phyloP scores from a whole-genome alignment of 225 moss, liverwort and hornwort species.

The Bryum argenteum region DNA sequence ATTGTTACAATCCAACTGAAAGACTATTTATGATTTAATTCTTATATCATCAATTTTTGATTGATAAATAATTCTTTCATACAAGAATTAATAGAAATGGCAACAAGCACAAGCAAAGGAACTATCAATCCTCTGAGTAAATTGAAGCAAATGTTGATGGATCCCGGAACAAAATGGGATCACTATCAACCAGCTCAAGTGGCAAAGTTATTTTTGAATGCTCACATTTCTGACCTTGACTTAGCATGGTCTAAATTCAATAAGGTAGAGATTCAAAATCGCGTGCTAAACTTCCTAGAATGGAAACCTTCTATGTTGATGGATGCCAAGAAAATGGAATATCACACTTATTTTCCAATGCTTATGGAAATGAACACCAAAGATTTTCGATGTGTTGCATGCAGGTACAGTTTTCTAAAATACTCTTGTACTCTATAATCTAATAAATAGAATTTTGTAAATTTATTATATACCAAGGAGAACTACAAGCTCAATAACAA shows the following conservation, averaged over 20 bases:
- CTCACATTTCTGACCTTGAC: constrained; percentile 23
- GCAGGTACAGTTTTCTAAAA: not conserved
- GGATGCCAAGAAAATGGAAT: constrained; percentile 11
- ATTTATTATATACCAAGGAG: too few relatives aligned
- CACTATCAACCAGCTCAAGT: constrained; percentile 27
- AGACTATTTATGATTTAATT: not conserved
- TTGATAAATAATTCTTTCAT: not conserved
- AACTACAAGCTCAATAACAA: too few relatives aligned
- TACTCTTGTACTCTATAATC: not conserved
- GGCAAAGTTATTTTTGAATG: constrained; percentile 13
- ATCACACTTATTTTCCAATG: constrained; percentile 37
- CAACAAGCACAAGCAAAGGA: not conserved
- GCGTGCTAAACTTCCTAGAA: not conserved
- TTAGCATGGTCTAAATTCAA: constrained; percentile 33
- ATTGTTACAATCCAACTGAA: too few relatives aligned
- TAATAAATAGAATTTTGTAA: not conserved
- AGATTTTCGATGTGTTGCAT: constrained; percentile 25
- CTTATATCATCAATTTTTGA: not conserved
- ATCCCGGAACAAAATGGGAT: constrained; percentile 30
- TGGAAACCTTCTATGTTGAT: constrained; percentile 34
- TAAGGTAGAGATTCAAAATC: constrained; percentile 19
- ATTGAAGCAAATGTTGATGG: constrained; percentile 30
- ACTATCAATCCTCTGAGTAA: constrained; percentile 31
- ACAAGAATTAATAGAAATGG: not conserved
- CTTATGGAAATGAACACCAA: constrained; percentile 37